Evolutionary conservation across 2,329 filamentous ascomycete genomes (phyloP), one percentile per base, ranked within the genome.

Genomic region (Apiospora pterosperma): DNA sequence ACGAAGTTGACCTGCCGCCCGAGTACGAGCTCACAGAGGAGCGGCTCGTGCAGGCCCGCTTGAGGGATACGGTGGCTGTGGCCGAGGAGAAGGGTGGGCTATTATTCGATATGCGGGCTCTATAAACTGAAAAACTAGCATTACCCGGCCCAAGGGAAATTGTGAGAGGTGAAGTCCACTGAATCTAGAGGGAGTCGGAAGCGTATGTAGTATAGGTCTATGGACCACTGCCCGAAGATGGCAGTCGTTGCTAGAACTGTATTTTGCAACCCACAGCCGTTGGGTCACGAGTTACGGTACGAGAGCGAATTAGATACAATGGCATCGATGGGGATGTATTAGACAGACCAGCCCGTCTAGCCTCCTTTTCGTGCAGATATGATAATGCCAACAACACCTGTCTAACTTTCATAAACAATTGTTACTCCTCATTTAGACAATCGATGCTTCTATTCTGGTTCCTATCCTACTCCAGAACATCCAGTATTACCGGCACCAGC

Each of bases 1-100:
- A 76, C n/a, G 74, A 76, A 5, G 77, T 82, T 55, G 77, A 80
- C 31, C 63, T 86, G 38, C 84, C 84, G 4, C 64, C 63, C 12
- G 78, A 80, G 67, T 86, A 78, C 68, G 65, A 74, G 38, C 69
- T 79, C 12, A 77, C 73, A 7, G 77, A 75, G 58, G 74, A 75
- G 39, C 67, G 76, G 31, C 71, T 72, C 7, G 62, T 48, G n/a
- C 63, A 41, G 59, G 74, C 71, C 34, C 64, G 71, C n/a, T 1
- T 42, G 19, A 21, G 36, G 58, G 69, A 72, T 25, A 61, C 65
- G 21, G 63, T 67, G 6, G 25, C 23, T 14, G 63, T 52, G 11
- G 63, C 63, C 6, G 65, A 67, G 25, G 63, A 61, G 61, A 63
- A 63, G 61, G 65, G 63, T 5, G 62, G 55, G 10, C 42, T 66